A percentile compares a stretch with the other conserved stretches of the same genome.
Evolutionary conservation across 768 basidiomycete genomes (phyloP).

Genomic region (Pleurotus tuber-regium): DNA sequence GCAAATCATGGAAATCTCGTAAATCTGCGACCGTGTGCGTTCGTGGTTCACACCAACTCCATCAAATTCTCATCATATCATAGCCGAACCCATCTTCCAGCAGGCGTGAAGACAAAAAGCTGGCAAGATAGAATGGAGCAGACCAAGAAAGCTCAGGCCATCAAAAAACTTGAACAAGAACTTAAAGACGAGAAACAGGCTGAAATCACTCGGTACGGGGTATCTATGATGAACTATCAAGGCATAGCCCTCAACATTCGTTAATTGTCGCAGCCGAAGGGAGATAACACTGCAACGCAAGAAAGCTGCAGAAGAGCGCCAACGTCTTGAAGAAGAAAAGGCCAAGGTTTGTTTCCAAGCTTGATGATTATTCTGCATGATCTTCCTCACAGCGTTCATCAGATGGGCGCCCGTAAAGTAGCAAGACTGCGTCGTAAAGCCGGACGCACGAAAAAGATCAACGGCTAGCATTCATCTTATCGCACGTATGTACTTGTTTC

Average conservation of each 20-base stretch:
- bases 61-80: slow-evolving; percentile 10
- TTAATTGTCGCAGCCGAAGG: slow-evolving; percentile 53
- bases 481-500: slow-evolving; percentile 7
- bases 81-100: slow-evolving; percentile 69
- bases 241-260: too few relatives aligned
- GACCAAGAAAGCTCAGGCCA: slow-evolving; percentile 60
- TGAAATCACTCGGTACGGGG: slow-evolving; percentile 55
- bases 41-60: slow-evolving; percentile 3
- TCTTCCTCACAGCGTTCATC: slow-evolving; percentile 1
- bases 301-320: slow-evolving; percentile 70
- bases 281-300: slow-evolving; percentile 71
- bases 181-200: slow-evolving; percentile 75
- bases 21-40: slow-evolving; percentile 53
- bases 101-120: slow-evolving; percentile 60
- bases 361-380: background rate
- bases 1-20: slow-evolving; percentile 63
- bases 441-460: slow-evolving; percentile 79
- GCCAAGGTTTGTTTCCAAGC: slow-evolving; percentile 42
- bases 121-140: slow-evolving; percentile 73
- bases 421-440: slow-evolving; percentile 69
- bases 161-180: slow-evolving; percentile 72
- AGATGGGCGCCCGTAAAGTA: slow-evolving; percentile 80
- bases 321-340: slow-evolving; percentile 63
- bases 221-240: too few relatives aligned
- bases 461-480: slow-evolving; percentile 50